Evolutionary conservation across 192 early-diverging fungal genomes (phyloP).

Genomic region (Geosiphon pyriformis): DNA sequence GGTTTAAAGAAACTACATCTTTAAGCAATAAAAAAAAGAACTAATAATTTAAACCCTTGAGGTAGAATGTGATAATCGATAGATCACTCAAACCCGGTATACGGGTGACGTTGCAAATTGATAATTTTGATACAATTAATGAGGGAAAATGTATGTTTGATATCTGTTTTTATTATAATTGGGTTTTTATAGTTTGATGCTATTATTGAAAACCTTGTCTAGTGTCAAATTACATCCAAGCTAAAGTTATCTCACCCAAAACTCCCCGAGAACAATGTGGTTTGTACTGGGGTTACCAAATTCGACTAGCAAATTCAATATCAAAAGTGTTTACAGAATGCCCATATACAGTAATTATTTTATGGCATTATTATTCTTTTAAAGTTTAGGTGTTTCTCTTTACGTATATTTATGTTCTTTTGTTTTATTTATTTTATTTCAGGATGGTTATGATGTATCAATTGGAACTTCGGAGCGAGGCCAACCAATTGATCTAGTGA

Average conservation of each 20-base stretch:
- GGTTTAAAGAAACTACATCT: neutral
- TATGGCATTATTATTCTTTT: no score
- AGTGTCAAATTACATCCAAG: slow-evolving; percentile 44
- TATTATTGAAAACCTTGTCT: no score
- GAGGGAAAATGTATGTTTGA: neutral
- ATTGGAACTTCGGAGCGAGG: slow-evolving; percentile 56
- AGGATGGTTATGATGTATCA: slow-evolving; percentile 61
- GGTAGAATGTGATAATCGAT: slow-evolving; percentile 44
- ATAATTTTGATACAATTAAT: slow-evolving; percentile 5
- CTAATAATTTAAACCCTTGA: neutral
- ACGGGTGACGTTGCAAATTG: slow-evolving; percentile 56
- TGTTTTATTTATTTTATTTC: neutral
- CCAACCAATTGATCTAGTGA: slow-evolving; percentile 13
- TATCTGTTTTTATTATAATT: neutral
- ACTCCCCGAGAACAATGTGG: slow-evolving; percentile 54
- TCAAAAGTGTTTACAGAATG: slow-evolving; percentile 58
- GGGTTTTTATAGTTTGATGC: neutral
- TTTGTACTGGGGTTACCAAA: slow-evolving; percentile 66
- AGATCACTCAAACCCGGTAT: slow-evolving; percentile 48
- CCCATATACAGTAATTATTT: slow-evolving; percentile 43
- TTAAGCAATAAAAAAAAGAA: neutral
- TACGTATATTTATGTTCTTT: no score
- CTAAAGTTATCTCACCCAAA: slow-evolving; percentile 53
- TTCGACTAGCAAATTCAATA: slow-evolving; percentile 52
- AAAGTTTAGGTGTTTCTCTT: neutral